Evolutionary conservation across 2,329 filamentous ascomycete genomes (phyloP), one percentile per base, ranked within the genome.

Genomic region (Cordyceps militaris): DNA sequence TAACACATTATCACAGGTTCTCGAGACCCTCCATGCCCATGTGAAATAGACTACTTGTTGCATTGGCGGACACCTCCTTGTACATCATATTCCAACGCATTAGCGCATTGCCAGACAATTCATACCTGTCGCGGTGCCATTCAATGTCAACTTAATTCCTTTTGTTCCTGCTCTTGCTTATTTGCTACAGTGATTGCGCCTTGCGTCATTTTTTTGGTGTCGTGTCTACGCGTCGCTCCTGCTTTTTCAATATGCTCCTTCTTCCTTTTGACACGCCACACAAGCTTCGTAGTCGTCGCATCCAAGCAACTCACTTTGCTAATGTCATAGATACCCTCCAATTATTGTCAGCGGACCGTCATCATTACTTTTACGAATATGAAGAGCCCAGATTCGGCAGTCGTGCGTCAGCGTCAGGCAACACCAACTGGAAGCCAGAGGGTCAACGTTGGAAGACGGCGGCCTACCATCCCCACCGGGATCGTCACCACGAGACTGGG

Each of bases 11-110:
- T 23, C 52, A 46, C 63, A 92, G 88, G 87, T 93, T 69, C 81
- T 94, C 67, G 89, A 94, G 83, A 89, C 84, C 73, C 82, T 94
- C 69, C 86, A 91, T 77, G 85, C 86, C 68, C 84, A 82, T 67
- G 79, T 93, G 72, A 93, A 92, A 82, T 92, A 91, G 79, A 79
- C 70, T 70, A 88, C 77, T 70, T 69, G 69, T 74, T 71, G 76
- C 76, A 76, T 63, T 70, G 64, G 67, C 70, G 68, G 63, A 69
- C 65, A 69, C 64, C 64, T 64, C 65, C 66, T 70, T 75, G 74
- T 76, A 76, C 72, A 76, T 75, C 73, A 73, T 60, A 69, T 64
- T 66, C 64, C 67, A 66, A 68, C 65, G 64, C 64, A 65, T 66
- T 70, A 71, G 69, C 70, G 69, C 63, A 63, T 68, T 65, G 66